These are phyloP conservation scores for Inga oerstediana DNA, from an alignment of 306 rosid genomes.

Conservation along the genomic window DNA sequence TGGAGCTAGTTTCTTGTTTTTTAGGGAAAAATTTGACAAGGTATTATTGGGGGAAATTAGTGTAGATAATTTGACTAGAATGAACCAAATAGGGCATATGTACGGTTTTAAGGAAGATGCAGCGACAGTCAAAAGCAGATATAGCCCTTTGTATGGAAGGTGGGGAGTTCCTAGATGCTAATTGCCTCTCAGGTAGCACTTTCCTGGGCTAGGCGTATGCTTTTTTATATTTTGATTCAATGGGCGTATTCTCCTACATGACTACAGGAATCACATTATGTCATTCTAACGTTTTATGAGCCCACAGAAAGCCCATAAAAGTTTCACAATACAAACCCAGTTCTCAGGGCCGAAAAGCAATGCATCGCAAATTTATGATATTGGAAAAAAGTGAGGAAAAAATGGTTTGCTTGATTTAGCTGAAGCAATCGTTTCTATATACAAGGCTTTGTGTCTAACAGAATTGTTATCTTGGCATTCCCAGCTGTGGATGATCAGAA, in stretches of 20 bases:
- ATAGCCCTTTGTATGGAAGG: constrained; percentile 11
- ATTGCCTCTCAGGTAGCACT: neutral
- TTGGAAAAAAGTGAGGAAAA: neutral
- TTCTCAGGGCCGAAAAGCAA: neutral
- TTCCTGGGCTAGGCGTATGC: neutral
- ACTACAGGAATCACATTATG: neutral
- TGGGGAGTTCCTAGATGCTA: constrained; percentile 13
- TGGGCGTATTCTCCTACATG: neutral
- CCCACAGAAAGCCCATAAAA: neutral
- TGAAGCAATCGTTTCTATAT: neutral
- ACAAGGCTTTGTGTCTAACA: neutral
- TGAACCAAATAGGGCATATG: constrained; percentile 8
- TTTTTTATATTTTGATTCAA: too few relatives aligned
- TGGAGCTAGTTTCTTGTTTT: neutral
- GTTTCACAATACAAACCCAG: neutral
- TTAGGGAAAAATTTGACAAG: too few relatives aligned
- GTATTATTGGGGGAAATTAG: neutral
- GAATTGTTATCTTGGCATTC: too few relatives aligned
- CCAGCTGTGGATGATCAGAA: too few relatives aligned
- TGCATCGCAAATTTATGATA: neutral
- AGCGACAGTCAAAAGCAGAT: neutral
- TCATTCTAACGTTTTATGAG: neutral
- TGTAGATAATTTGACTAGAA: constrained; percentile 13
- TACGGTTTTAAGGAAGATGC: too few relatives aligned
- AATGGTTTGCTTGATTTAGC: neutral